A percentile compares a stretch with the other conserved stretches of the same genome.
Conservation (phyloP, 2,329 filamentous ascomycete species). For the Tolypocladium endophyticum region DNA sequence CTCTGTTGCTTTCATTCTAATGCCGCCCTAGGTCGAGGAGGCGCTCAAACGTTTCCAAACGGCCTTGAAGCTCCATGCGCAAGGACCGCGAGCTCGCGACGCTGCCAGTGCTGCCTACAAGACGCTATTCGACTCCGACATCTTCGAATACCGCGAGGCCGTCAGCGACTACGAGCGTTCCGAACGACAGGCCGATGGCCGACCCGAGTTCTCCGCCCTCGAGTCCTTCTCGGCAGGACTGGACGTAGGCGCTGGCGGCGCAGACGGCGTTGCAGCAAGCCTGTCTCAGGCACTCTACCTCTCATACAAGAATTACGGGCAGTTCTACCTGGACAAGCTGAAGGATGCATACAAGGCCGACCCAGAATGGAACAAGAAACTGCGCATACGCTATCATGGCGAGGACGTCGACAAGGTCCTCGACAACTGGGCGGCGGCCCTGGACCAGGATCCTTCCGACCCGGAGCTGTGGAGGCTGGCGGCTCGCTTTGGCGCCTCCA, state of each 20-base stretch:
- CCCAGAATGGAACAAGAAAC: constrained; percentile 36
- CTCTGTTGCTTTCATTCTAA: background rate
- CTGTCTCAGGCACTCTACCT: constrained; percentile 85
- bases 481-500: constrained; percentile 46
- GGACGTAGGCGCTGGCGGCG: constrained; percentile 48
- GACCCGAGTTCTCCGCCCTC: constrained; percentile 25
- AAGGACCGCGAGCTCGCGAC: constrained; percentile 65
- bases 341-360: constrained; percentile 27
- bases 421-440: constrained; percentile 44
- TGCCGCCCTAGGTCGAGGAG: constrained; percentile 64
- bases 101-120: constrained; percentile 75
- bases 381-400: constrained; percentile 15
- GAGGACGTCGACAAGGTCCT: constrained; percentile 35
- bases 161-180: constrained; percentile 73
- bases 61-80: constrained; percentile 82
- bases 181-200: constrained; percentile 41
- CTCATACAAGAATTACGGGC: constrained; percentile 89
- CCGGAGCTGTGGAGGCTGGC: constrained; percentile 54
- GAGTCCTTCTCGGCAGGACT: constrained; percentile 40
- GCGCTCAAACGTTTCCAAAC: constrained; percentile 89
- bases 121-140: constrained; percentile 78
- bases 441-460: constrained; percentile 57
- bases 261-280: constrained; percentile 68
- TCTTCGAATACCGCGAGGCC: constrained; percentile 86
- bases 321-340: constrained; percentile 68